phyloP scores from a whole-genome alignment of 2,329 filamentous ascomycete species.

The Rugonectria rugulosa region DNA sequence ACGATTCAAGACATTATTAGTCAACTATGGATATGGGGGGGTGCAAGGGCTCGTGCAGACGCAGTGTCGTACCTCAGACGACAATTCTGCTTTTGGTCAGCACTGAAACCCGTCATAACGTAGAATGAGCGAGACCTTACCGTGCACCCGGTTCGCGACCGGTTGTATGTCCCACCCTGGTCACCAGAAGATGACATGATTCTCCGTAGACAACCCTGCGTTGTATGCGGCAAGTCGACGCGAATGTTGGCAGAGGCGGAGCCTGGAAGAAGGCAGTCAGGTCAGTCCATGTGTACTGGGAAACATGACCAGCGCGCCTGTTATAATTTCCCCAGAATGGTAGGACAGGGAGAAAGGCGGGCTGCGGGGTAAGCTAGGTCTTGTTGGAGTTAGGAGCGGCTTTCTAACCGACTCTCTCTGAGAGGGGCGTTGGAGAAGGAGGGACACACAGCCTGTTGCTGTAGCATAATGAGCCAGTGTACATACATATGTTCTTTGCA shows the following conservation, averaged over 20 bases:
- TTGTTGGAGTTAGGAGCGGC: neutral
- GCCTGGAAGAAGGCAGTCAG: neutral
- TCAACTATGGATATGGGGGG: neutral
- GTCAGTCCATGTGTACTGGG: neutral
- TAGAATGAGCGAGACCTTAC: neutral
- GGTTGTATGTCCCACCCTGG: neutral
- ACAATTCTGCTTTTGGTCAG: slow-evolving; percentile 7
- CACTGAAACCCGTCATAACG: neutral
- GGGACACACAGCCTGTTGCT: no score
- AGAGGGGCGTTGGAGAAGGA: no score
- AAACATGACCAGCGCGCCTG: slow-evolving; percentile 2
- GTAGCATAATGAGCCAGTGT: no score
- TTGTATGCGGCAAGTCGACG: slow-evolving; percentile 10
- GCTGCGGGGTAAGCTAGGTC: neutral
- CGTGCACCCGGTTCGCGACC: slow-evolving; percentile 3
- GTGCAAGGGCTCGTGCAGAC: neutral
- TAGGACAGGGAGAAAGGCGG: neutral
- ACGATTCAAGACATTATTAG: neutral
- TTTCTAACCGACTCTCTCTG: neutral
- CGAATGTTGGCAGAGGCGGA: neutral
- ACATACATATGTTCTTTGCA: no score
- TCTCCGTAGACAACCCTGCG: neutral
- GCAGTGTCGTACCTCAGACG: slow-evolving; percentile 6
- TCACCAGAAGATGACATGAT: neutral
- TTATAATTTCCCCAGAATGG: slow-evolving; percentile 7